A percentile compares a stretch with the other conserved stretches of the same genome.
Conservation (phyloP, 2,329 filamentous ascomycete species). For the Boeremia lycopersici region DNA sequence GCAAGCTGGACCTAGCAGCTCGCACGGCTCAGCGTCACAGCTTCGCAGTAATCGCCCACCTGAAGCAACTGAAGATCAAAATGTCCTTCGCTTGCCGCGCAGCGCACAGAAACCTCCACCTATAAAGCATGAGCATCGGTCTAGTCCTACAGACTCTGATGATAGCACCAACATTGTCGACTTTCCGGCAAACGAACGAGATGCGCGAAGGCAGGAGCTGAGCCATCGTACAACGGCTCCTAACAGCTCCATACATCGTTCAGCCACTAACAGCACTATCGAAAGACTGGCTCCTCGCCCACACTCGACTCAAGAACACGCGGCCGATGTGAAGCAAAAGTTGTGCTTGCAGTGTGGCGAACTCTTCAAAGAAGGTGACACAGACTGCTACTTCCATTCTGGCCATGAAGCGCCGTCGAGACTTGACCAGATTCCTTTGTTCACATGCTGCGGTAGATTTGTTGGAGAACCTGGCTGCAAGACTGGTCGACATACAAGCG, state of each 20-base stretch:
- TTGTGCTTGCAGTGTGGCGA: conserved; percentile 24
- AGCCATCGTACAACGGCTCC: background rate
- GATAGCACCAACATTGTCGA: conserved; percentile 15
- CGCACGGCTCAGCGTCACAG: background rate
- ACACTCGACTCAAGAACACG: background rate
- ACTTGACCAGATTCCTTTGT: background rate
- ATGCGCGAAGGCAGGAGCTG: background rate
- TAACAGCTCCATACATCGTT: background rate
- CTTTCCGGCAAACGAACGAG: conserved; percentile 10
- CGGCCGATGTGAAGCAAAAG: background rate
- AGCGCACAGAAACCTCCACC: background rate
- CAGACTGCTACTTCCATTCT: conserved; percentile 25
- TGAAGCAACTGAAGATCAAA: background rate
- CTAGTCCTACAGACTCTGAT: conserved; percentile 15
- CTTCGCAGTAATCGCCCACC: background rate
- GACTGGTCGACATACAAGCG: conserved; percentile 14
- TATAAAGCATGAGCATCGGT: conserved; percentile 16
- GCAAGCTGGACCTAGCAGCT: background rate
- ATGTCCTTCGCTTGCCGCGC: background rate
- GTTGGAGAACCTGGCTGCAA: conserved; percentile 19
- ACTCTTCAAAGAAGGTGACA: conserved; percentile 1
- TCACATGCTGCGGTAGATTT: conserved; percentile 20
- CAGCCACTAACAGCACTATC: background rate
- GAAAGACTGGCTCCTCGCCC: background rate
- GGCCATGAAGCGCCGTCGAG: conserved; percentile 9